These are phyloP conservation scores for Ramaria rubella DNA, from an alignment of 768 basidiomycete species.

Conservation along the genomic window DNA sequence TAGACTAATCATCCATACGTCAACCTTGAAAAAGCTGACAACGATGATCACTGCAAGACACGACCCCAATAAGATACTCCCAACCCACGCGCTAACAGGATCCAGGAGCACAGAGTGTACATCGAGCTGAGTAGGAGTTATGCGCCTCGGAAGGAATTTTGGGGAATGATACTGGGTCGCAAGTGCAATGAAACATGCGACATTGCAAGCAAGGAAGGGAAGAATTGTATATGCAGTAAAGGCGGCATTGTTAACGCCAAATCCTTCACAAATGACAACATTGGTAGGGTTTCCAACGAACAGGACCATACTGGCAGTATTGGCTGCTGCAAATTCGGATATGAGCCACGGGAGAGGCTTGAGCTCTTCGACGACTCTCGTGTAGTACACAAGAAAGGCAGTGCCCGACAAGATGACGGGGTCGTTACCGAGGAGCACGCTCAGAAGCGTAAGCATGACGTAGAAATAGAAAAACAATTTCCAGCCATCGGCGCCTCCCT, in stretches of 20 bases:
- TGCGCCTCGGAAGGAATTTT: conserved; percentile 46
- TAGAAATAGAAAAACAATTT: conserved; percentile 78
- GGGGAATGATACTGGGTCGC: conserved; percentile 50
- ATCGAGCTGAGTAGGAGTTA: conserved; percentile 24
- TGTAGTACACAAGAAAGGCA: conserved; percentile 85
- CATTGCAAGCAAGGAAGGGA: conserved; percentile 63
- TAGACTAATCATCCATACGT: conserved; percentile 79
- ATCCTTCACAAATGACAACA: conserved; percentile 85
- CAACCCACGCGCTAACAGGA: conserved; percentile 66
- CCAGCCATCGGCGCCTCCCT: conserved; percentile 66
- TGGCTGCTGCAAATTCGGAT: conserved; percentile 71
- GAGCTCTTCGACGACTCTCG: conserved; percentile 42
- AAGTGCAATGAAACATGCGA: conserved; percentile 55
- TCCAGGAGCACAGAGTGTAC: conserved; percentile 65
- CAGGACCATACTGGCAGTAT: conserved; percentile 54
- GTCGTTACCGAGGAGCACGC: conserved; percentile 85
- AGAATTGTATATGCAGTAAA: conserved; percentile 81
- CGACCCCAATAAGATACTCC: conserved; percentile 54
- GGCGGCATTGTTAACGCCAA: conserved; percentile 64
- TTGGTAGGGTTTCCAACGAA: conserved; percentile 94
- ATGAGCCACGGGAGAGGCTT: conserved; percentile 63
- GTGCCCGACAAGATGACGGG: conserved; percentile 91
- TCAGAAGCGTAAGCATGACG: conserved; percentile 69
- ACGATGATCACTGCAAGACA: conserved; percentile 72
- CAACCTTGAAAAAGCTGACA: conserved; percentile 66